A percentile compares a stretch with the other conserved stretches of the same genome.
phyloP scores from a whole-genome alignment of 2,329 filamentous ascomycete species.

The Beauveria pseudobassiana region DNA sequence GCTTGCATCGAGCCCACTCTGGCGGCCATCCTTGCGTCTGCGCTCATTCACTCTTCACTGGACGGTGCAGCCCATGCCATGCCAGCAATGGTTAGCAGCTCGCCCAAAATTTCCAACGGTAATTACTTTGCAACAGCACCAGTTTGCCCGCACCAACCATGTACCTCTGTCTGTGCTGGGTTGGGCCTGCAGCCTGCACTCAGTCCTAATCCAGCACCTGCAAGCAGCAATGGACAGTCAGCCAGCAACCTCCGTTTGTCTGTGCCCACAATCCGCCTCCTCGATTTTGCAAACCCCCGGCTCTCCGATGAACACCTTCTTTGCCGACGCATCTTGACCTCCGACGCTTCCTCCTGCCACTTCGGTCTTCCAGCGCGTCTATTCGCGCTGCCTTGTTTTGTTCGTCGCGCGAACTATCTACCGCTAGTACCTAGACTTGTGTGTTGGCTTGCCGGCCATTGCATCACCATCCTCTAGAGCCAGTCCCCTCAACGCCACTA shows the following conservation, averaged over 20 bases:
- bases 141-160: neutral
- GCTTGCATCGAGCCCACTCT: neutral
- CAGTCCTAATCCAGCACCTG: neutral
- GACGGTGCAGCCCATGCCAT: neutral
- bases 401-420: neutral
- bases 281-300: slow-evolving; percentile 9
- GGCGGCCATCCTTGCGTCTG: neutral
- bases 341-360: neutral
- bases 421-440: neutral
- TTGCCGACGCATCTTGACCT: neutral
- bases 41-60: no score
- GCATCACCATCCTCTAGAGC: neutral
- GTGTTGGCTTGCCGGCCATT: neutral
- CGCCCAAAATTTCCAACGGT: neutral
- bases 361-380: neutral
- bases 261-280: slow-evolving; percentile 1
- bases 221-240: neutral
- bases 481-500: neutral
- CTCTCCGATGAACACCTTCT: slow-evolving; percentile 1
- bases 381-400: neutral
- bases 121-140: neutral
- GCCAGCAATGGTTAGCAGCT: neutral
- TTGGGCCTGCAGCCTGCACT: neutral
- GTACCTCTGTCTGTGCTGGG: neutral
- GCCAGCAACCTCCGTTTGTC: slow-evolving; percentile 4